These are phyloP conservation scores for Pholiota conissans DNA, from an alignment of 768 basidiomycete species.

Conservation along the genomic window DNA sequence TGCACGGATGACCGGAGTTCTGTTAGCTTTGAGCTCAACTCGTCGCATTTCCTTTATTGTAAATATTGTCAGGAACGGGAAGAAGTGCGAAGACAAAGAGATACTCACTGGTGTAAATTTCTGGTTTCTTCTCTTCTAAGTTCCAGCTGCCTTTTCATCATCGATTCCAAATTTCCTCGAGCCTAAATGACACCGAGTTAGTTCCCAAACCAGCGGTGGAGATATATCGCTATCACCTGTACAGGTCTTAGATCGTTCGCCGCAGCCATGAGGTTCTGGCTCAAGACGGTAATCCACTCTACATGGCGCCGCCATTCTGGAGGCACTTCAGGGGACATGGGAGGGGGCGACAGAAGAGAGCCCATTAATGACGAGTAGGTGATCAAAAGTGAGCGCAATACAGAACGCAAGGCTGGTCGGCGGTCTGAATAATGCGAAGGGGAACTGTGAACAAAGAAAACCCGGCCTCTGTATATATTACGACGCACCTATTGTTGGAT, in stretches of 20 bases:
- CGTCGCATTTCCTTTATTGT: constrained; percentile 64
- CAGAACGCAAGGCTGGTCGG: constrained; percentile 67
- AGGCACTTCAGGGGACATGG: constrained; percentile 40
- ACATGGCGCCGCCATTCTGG: constrained; percentile 77
- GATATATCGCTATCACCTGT: constrained; percentile 48
- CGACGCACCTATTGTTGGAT: constrained; percentile 63
- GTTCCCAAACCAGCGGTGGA: background rate
- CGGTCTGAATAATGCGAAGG: constrained; percentile 51
- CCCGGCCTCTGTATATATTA: background rate
- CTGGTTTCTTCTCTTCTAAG: constrained; percentile 71
- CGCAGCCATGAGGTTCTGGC: constrained; percentile 87
- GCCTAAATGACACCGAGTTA: constrained; percentile 45
- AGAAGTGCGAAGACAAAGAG: too few relatives aligned
- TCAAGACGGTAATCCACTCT: constrained; percentile 80
- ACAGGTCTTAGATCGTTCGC: constrained; percentile 89
- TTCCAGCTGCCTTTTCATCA: constrained; percentile 82
- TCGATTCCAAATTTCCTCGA: constrained; percentile 73
- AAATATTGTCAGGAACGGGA: background rate
- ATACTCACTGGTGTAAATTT: constrained; percentile 63
- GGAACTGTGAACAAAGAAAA: background rate
- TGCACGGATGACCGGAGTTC: constrained; percentile 45
- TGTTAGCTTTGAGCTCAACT: constrained; percentile 60
- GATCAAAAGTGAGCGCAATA: constrained; percentile 76
- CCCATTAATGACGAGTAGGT: constrained; percentile 75
- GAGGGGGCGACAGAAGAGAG: constrained; percentile 65